Evolutionary conservation across 805 yeast species (phyloP), one percentile per base, ranked within the genome.

Genomic region (Tetrapisispora namnaoensis): DNA sequence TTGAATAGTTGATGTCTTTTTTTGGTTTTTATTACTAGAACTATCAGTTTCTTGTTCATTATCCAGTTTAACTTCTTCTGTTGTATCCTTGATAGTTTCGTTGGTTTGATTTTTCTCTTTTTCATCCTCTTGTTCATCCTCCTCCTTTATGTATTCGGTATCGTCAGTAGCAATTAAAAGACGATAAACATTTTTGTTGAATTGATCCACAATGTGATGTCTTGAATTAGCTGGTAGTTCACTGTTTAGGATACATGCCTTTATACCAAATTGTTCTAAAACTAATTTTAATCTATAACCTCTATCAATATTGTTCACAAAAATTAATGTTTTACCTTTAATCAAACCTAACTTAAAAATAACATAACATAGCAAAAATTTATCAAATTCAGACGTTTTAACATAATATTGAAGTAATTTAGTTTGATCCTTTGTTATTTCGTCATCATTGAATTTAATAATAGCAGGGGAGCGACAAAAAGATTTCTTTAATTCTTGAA

Each of bases 161-260:
- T 91, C 97, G 66, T 93, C 99, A 0, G 99, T 93, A 28, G 99
- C 98, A 63, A 93, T 93, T 58, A 93, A 71, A 54, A 93, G 70
- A 58, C 80, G 79, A 71, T 88, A 93, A 9, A 88, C 84, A 65
- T 85, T 86, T 61, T 87, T 87, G 70, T 93, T 93, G 70, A 84
- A 93, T 66, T 90, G 95, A 49, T 93, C 97, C 40, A 93, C 95
- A 50, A 93, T 90, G 62, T 93, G 98, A 53, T 91, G 75, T 61
- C 99, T 78, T 0, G 98, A 90, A 58, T 90, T 89, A 14, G 88
- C 74, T 16, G 99, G 99, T 47, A 93, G 74, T 64, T 93, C 99
- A 55, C 95, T 82, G 65, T 93, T 93, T 51, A 93, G 73, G 30
- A 93, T 84, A 70, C 95, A 86, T 48, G 93, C 76, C 55, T 80